These are phyloP conservation scores for Chaetomium fimeti DNA, from an alignment of 495 filamentous ascomycete species.

Conservation along the genomic window DNA sequence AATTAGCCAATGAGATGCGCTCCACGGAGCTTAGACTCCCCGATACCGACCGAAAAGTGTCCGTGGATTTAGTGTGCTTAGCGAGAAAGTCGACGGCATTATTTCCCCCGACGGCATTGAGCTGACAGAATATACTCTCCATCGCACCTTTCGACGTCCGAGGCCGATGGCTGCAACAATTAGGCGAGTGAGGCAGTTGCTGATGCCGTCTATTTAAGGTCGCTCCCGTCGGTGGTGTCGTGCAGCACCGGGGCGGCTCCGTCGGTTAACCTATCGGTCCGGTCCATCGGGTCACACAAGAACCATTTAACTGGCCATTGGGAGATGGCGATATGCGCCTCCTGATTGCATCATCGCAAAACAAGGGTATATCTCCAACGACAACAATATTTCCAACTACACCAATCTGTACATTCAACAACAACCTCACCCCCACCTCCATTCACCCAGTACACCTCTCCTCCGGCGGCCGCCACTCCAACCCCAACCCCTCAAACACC, in stretches of 20 bases:
- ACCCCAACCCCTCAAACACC: slow-evolving; percentile 75
- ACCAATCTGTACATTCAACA: too few relatives aligned
- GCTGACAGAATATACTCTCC: background rate
- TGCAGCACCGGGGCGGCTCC: slow-evolving; percentile 8
- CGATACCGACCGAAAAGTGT: slow-evolving; percentile 17
- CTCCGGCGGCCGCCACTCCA: slow-evolving; percentile 69
- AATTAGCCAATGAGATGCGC: slow-evolving; percentile 9
- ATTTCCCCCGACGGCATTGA: background rate
- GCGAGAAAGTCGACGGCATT: background rate
- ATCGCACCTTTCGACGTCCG: background rate
- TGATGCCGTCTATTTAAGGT: background rate
- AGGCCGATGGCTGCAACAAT: background rate
- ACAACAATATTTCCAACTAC: background rate
- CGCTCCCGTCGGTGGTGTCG: background rate
- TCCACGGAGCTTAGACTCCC: slow-evolving; percentile 5
- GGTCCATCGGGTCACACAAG: background rate
- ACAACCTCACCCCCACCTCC: too few relatives aligned
- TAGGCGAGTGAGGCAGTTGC: background rate
- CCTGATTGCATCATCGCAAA: slow-evolving; percentile 1
- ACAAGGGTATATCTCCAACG: background rate
- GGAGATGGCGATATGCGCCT: background rate
- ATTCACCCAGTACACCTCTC: slow-evolving; percentile 71
- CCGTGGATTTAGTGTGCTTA: background rate
- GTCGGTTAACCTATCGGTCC: background rate
- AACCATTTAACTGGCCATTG: background rate